Base-by-base conservation (phyloP, 1,284 basidiomycete species). In the Fomitopsis pinicola region DNA sequence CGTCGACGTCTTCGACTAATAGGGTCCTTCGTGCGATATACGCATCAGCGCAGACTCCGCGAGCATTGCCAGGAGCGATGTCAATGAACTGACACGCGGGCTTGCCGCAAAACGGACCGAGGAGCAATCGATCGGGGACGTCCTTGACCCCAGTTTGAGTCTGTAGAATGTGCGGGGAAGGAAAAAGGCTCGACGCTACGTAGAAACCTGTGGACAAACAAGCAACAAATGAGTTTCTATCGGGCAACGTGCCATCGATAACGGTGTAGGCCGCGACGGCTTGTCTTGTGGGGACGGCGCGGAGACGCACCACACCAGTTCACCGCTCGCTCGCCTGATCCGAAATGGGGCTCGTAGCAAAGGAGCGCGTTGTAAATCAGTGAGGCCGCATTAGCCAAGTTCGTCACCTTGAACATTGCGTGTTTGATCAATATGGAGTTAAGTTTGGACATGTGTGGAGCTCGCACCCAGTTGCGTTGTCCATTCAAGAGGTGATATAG, bases 91-190 rank as follows among this genome's bases (percentile, higher is more conserved):
- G 90, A 72, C 94, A 96, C 0, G 94, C 94, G 1, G 94, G 94
- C 66, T 89, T 92, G 55, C 94, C 94, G 66, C 86, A 89, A 75
- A 95, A 97, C 0, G 94, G 94, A 0, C 90, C 94, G 3, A 95
- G 78, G 45, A 93, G 76, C 10, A 95, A 77, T 45, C 53, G 68
- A 52, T 66, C 62, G 35, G 67, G 17, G 48, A 30, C 28, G 9
- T 45, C 45, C 40, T 60, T 62, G n/a, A 33, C 36, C 22, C 46
- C 42, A 42, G 56, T 22, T 35, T 57, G 58, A 53, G 54, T 36
- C 50, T 53, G 55, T 28, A 56, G 63, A 57, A 75, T 64, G 50
- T 73, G 74, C 52, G 86, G 80, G 22, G 64, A 57, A 40, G 89
- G 91, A 69, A 87, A 90, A 46, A 90, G 75, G 42, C 78, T 75